Evolutionary conservation across 225 moss, liverwort and hornwort genomes (phyloP).

Genomic region (Anthoceros angustus): DNA sequence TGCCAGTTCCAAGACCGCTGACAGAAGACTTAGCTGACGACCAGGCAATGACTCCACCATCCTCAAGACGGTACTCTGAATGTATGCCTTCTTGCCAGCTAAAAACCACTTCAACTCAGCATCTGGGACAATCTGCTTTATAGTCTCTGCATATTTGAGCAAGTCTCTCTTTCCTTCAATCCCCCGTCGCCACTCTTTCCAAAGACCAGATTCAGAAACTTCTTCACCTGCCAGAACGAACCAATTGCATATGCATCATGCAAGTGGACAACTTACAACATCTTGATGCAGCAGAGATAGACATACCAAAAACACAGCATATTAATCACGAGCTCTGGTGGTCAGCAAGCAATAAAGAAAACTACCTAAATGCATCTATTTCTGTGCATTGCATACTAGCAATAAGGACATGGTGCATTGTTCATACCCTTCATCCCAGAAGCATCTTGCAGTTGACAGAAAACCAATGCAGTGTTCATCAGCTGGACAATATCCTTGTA

Average conservation of each 20-base stretch:
- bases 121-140: slow-evolving; percentile 41
- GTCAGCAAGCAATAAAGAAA: not conserved
- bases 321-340: no score
- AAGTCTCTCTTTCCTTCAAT: slow-evolving; percentile 35
- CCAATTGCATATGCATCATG: not conserved
- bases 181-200: slow-evolving; percentile 36
- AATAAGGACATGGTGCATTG: slow-evolving; percentile 7
- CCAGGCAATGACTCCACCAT: not conserved
- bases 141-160: slow-evolving; percentile 39
- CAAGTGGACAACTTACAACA: not conserved
- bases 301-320: no score
- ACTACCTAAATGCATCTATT: slow-evolving; percentile 16
- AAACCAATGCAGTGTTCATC: slow-evolving; percentile 42
- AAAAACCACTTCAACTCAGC: slow-evolving; percentile 50
- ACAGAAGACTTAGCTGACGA: no score
- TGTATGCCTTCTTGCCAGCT: slow-evolving; percentile 35
- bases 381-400: slow-evolving; percentile 17
- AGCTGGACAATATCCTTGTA: slow-evolving; percentile 20
- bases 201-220: slow-evolving; percentile 21
- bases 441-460: slow-evolving; percentile 47
- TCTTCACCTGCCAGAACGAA: slow-evolving; percentile 7
- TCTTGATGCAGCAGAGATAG: not conserved
- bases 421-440: slow-evolving; percentile 16
- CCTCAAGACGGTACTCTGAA: slow-evolving; percentile 30
- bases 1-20: no score